Evolutionary conservation across 2,329 filamentous ascomycete species (phyloP).

Genomic region (Ophiosphaerella narmari): DNA sequence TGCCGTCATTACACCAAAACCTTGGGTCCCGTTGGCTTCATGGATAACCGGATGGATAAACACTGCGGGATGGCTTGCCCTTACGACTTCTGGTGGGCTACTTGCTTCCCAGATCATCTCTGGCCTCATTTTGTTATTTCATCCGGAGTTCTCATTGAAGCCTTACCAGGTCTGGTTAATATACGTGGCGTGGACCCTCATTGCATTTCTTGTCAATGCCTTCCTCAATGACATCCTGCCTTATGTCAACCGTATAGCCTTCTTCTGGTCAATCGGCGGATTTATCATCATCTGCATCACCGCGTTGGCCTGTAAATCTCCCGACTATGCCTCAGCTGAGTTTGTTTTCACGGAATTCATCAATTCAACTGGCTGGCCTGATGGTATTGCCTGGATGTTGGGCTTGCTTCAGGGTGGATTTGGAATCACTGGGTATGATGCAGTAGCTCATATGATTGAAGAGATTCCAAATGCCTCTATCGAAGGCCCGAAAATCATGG

Average conservation of each 20-base stretch:
- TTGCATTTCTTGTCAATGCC: slow-evolving; percentile 67
- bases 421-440: slow-evolving; percentile 60
- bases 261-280: slow-evolving; percentile 71
- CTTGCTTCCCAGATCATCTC: slow-evolving; percentile 70
- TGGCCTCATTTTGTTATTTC: slow-evolving; percentile 66
- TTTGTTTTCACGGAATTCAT: slow-evolving; percentile 72
- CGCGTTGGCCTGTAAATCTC: slow-evolving; percentile 67
- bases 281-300: slow-evolving; percentile 74
- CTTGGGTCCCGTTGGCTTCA: slow-evolving; percentile 65
- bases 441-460: slow-evolving; percentile 61
- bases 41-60: slow-evolving; percentile 77
- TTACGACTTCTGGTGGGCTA: slow-evolving; percentile 70
- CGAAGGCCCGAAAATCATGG: slow-evolving; percentile 69
- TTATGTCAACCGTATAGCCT: slow-evolving; percentile 68
- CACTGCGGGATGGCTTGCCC: slow-evolving; percentile 69
- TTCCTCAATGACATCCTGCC: slow-evolving; percentile 67
- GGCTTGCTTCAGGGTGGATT: slow-evolving; percentile 60
- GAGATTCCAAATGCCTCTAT: slow-evolving; percentile 64
- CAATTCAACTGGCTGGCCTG: slow-evolving; percentile 71
- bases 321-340: slow-evolving; percentile 65
- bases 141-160: slow-evolving; percentile 61
- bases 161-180: slow-evolving; percentile 76
- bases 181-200: slow-evolving; percentile 66
- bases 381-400: slow-evolving; percentile 63
- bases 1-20: slow-evolving; percentile 64